These are phyloP conservation scores for Kodamaea kakaduensis DNA, from an alignment of 805 yeast species.

Conservation along the genomic window DNA sequence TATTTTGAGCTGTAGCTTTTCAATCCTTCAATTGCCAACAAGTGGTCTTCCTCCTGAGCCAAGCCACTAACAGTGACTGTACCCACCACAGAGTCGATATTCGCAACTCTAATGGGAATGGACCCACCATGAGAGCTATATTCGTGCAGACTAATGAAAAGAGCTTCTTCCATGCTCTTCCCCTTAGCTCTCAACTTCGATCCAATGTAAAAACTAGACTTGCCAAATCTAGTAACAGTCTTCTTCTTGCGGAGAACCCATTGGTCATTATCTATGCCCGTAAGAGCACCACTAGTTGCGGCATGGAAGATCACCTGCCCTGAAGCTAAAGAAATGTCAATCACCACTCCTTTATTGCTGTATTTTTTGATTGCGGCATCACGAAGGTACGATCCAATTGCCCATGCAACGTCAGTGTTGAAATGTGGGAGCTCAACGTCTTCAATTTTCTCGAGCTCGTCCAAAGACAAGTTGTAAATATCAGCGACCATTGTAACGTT, in stretches of 20 bases:
- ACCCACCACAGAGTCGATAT: conserved; percentile 38
- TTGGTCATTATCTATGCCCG: conserved; percentile 47
- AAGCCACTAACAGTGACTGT: conserved; percentile 55
- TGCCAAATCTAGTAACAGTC: conserved; percentile 45
- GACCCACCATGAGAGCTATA: conserved; percentile 58
- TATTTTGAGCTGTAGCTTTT: too few species aligned
- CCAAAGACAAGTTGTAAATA: conserved; percentile 14
- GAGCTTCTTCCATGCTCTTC: conserved; percentile 34
- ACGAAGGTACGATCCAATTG: conserved; percentile 42
- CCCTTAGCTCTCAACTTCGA: conserved; percentile 34
- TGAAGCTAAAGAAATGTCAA: conserved; percentile 44
- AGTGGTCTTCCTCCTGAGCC: conserved; percentile 52
- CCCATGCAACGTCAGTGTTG: conserved; percentile 40
- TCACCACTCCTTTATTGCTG: conserved; percentile 35
- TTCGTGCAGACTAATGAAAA: conserved; percentile 37
- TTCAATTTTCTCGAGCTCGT: conserved; percentile 22
- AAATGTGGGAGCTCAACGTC: conserved; percentile 22
- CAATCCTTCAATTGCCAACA: conserved; percentile 38
- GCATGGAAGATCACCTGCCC: conserved; percentile 49
- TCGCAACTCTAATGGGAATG: conserved; percentile 43
- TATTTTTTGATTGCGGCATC: conserved; percentile 25
- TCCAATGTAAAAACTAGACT: conserved; percentile 47
- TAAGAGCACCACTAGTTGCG: conserved; percentile 28
- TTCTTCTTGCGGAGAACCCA: conserved; percentile 51
- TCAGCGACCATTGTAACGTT: too few species aligned